phyloP scores from a whole-genome alignment of 75 land plant genomes.

The Ceratopteris richardii region DNA sequence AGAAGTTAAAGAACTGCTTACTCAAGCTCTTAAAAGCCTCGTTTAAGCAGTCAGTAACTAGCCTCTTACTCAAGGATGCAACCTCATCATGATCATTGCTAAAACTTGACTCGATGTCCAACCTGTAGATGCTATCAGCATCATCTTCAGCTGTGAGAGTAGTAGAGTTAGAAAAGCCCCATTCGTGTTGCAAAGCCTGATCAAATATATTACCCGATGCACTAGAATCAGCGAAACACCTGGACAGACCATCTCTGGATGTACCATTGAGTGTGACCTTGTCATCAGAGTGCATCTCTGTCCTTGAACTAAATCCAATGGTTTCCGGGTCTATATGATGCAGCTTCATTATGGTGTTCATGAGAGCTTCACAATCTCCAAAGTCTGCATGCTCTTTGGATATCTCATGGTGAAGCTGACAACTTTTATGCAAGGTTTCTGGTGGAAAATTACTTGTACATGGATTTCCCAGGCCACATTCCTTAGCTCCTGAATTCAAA shows the following conservation, averaged over 20 bases:
- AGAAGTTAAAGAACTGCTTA: background rate
- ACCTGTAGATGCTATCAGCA: background rate
- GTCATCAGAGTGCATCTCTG: background rate
- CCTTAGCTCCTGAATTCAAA: too few relatives aligned
- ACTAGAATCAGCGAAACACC: background rate
- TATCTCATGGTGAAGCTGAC: background rate
- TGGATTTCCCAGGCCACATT: too few relatives aligned
- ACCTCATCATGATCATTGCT: background rate
- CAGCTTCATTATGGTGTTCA: background rate
- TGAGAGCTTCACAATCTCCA: background rate
- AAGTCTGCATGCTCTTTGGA: too few relatives aligned
- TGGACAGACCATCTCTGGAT: background rate
- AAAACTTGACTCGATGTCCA: background rate
- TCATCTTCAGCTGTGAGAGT: background rate
- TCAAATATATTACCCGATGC: background rate
- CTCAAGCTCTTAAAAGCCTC: constrained; percentile 1
- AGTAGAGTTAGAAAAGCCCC: background rate
- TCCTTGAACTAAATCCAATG: background rate
- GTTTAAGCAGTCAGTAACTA: background rate
- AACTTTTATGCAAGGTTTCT: too few relatives aligned
- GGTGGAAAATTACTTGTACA: too few relatives aligned
- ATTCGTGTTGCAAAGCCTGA: background rate
- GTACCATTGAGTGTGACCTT: background rate
- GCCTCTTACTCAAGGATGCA: background rate
- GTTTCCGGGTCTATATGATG: constrained; percentile 2